Base-by-base conservation (phyloP, 1,139 yeast genomes). In the Diutina scorzettiae region DNA sequence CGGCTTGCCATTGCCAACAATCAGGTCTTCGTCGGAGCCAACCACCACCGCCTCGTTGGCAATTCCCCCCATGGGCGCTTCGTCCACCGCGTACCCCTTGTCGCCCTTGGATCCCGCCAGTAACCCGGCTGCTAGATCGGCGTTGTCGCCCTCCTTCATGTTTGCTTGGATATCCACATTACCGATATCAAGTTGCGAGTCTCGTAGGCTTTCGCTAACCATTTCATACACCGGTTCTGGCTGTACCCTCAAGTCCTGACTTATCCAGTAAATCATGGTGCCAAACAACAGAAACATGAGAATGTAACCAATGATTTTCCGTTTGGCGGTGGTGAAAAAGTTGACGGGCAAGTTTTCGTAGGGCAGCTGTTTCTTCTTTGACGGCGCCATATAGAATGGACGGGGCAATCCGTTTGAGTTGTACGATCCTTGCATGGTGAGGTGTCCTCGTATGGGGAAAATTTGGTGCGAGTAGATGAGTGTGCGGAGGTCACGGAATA, bases 11-110 rank as follows among this genome's bases (percentile, higher is more conserved):
- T 40, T 55, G 14, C 57, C 58, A 5, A 53, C 55, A 2, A 56
- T 53, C 27, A 64, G 53, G 25, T 61, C 70, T 45, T 63, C 69
- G 50, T 67, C 67, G 44, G 58, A 64, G 5, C 73, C 73, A 2
- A 68, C 73, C 1, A 66, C 47, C 11, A 69, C 66, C 1, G 66
- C 73, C 48, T 69, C 74, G 50, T 69, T 69, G 32, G 73, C 74
- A 42, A 67, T 58, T 2, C 74, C 74, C 3, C 74, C 74, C 50
- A 65, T 68, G n/a, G 74, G 73, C 3, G 74, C 74, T 47, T 69
- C 73, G 11, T 53, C 58, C 2, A 69, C 64, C 3, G 72, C 73
- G 32, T 56, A 47, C 1, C 72, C 73, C 41, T 62, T 60, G 42
- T 67, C 66, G 5, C 72, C 73, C 46, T 66, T 64, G 5, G 71